A percentile compares a stretch with the other conserved stretches of the same genome.
Evolutionary conservation across 1,284 basidiomycete species (phyloP).

Genomic region (Gomphus sp.): DNA sequence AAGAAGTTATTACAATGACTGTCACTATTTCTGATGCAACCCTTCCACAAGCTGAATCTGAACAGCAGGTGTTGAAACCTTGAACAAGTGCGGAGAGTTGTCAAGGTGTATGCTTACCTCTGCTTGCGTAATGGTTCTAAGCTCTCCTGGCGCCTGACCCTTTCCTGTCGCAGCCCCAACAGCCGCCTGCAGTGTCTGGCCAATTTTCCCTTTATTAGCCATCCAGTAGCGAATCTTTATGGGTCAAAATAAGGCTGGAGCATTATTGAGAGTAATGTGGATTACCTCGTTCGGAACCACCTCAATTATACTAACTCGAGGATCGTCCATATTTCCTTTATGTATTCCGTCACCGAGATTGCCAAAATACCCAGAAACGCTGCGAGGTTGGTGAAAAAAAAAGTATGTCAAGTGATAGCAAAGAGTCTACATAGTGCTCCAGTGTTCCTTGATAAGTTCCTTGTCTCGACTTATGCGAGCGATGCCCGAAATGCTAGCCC

Average conservation of each 20-base stretch:
- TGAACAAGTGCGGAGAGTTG: background rate
- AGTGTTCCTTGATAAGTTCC: conserved; percentile 60
- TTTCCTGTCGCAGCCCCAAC: conserved; percentile 45
- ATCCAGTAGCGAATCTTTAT: conserved; percentile 65
- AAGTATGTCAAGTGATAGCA: background rate
- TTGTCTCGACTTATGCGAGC: conserved; percentile 61
- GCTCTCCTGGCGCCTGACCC: conserved; percentile 50
- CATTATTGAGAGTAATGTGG: background rate
- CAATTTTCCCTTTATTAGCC: conserved; percentile 35
- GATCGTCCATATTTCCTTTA: conserved; percentile 74
- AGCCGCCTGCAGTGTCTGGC: conserved; percentile 43
- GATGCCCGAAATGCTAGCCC: conserved; percentile 78
- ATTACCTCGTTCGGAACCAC: conserved; percentile 64
- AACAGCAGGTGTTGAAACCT: background rate
- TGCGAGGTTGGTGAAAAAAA: conserved; percentile 16
- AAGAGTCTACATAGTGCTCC: conserved; percentile 44
- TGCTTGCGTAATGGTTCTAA: conserved; percentile 49
- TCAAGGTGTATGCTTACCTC: conserved; percentile 36
- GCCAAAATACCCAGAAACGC: conserved; percentile 75
- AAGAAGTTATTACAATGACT: background rate
- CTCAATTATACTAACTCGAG: conserved; percentile 74
- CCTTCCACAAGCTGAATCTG: conserved; percentile 7
- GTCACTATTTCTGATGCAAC: conserved; percentile 2
- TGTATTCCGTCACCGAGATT: conserved; percentile 83
- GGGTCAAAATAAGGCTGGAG: background rate